Base-by-base conservation (phyloP, 805 yeast species). In the Pichia paraexigua region DNA sequence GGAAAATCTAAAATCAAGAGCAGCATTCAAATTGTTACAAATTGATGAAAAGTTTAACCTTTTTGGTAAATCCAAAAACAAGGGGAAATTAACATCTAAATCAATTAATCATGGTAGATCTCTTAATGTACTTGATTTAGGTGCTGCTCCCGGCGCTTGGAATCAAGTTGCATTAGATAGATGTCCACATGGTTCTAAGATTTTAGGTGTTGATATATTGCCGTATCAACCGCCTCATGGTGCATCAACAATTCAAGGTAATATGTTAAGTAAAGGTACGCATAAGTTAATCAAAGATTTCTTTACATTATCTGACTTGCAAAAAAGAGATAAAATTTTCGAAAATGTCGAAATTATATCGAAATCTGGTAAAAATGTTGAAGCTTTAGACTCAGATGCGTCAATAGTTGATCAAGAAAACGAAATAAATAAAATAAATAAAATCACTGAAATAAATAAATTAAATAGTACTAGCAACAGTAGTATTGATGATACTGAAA, bases 141-240 rank as follows among this genome's bases (percentile, higher is more conserved):
- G 97, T 0, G 90, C 82, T 65, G 95, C 96, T 0, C 97, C 97
- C 0, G 97, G 97, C 0, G 90, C 96, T 3, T 89, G 97, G 97
- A 79, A 92, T 10, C 96, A 89, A 63, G 91, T 88, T 1, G 91
- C 92, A 0, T 68, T 77, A 10, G 78, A 78, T 49, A 65, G 77
- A 50, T 74, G 81, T 1, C 61, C 65, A 20, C 74, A 75, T 1
- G 62, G 69, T 2, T 84, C 89, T 0, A 70, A 74, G 21, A 79
- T 89, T 4, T 63, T 89, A 13, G 97, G 97, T 6, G 87, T 90
- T 12, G 97, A 94, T 67, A 73, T 94, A 35, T 72, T 92, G 21
- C 85, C 87, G 9, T 78, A 83, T 48, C 74, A 76, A 18, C 97
- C 97, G 0, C 96, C 97, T 0, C 60, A 63, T 4, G 97, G 97